phyloP scores from a whole-genome alignment of 2,329 filamentous ascomycete species.

The Ilyonectria sp. region DNA sequence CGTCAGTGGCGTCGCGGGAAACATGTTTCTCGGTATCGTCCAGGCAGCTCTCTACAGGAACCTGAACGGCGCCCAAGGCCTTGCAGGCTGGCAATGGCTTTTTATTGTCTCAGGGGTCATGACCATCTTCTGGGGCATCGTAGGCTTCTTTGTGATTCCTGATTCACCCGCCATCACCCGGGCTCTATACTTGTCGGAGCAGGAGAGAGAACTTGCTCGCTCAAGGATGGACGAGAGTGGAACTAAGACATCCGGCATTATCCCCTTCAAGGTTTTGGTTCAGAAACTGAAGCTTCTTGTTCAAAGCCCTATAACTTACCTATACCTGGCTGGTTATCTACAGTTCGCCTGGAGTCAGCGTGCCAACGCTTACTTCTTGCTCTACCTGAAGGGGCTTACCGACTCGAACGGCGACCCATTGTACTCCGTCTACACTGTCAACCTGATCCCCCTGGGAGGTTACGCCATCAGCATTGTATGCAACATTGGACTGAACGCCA shows the following conservation, averaged over 20 bases:
- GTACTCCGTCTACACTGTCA: slow-evolving; percentile 61
- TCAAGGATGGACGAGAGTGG: slow-evolving; percentile 39
- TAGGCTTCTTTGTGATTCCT: slow-evolving; percentile 40
- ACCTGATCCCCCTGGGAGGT: slow-evolving; percentile 63
- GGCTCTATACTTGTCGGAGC: slow-evolving; percentile 33
- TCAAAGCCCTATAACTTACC: slow-evolving; percentile 41
- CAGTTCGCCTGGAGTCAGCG: slow-evolving; percentile 55
- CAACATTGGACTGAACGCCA: slow-evolving; percentile 68
- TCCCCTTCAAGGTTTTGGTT: slow-evolving; percentile 33
- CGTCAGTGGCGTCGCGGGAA: slow-evolving; percentile 43
- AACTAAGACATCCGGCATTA: slow-evolving; percentile 37
- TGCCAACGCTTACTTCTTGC: slow-evolving; percentile 54
- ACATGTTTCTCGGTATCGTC: slow-evolving; percentile 45
- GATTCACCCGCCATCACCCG: slow-evolving; percentile 41
- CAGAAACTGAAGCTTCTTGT: slow-evolving; percentile 38
- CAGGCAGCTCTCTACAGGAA: slow-evolving; percentile 41
- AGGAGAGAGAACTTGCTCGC: slow-evolving; percentile 32
- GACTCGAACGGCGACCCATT: slow-evolving; percentile 33
- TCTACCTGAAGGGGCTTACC: slow-evolving; percentile 52
- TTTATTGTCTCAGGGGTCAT: slow-evolving; percentile 41
- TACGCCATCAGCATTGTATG: slow-evolving; percentile 59
- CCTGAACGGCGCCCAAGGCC: slow-evolving; percentile 37
- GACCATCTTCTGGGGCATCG: slow-evolving; percentile 42
- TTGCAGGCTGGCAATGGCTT: slow-evolving; percentile 45
- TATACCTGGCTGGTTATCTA: slow-evolving; percentile 53